Evolutionary conservation across 1,139 yeast species (phyloP).

Genomic region (Yamadazyma buinensis): DNA sequence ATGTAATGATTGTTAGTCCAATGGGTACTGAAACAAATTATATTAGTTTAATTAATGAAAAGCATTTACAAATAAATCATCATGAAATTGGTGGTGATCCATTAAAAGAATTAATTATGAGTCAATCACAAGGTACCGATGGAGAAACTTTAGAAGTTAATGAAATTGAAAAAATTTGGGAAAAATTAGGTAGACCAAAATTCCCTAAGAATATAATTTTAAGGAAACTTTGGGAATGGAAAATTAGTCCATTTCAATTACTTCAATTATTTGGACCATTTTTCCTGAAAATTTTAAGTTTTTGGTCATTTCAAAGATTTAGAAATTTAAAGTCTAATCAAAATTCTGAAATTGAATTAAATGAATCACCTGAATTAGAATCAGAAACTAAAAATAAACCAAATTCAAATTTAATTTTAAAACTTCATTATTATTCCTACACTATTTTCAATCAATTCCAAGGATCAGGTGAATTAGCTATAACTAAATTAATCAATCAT

Average conservation of each 20-base stretch:
- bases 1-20: slow-evolving; percentile 38
- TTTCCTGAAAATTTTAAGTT: slow-evolving; percentile 38
- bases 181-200: slow-evolving; percentile 33
- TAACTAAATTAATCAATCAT: slow-evolving; percentile 38
- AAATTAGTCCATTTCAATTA: slow-evolving; percentile 39
- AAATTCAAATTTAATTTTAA: slow-evolving; percentile 24
- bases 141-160: slow-evolving; percentile 13
- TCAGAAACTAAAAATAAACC: too few species aligned
- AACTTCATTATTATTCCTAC: slow-evolving; percentile 40
- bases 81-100: slow-evolving; percentile 27
- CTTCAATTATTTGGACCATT: slow-evolving; percentile 38
- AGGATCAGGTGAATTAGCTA: slow-evolving; percentile 45
- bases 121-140: slow-evolving; percentile 19
- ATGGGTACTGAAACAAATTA: slow-evolving; percentile 45
- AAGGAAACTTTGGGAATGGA: slow-evolving; percentile 35
- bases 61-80: slow-evolving; percentile 30
- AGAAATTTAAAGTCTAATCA: slow-evolving; percentile 24
- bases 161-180: slow-evolving; percentile 28
- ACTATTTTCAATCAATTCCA: slow-evolving; percentile 44
- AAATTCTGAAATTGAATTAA: slow-evolving; percentile 1
- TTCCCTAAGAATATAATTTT: slow-evolving; percentile 36
- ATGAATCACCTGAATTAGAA: too few species aligned
- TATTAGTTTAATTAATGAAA: slow-evolving; percentile 31
- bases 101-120: slow-evolving; percentile 22
- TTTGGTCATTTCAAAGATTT: slow-evolving; percentile 43